These are phyloP conservation scores for Melanogaster broomeanus DNA, from an alignment of 768 basidiomycete genomes.

Conservation along the genomic window DNA sequence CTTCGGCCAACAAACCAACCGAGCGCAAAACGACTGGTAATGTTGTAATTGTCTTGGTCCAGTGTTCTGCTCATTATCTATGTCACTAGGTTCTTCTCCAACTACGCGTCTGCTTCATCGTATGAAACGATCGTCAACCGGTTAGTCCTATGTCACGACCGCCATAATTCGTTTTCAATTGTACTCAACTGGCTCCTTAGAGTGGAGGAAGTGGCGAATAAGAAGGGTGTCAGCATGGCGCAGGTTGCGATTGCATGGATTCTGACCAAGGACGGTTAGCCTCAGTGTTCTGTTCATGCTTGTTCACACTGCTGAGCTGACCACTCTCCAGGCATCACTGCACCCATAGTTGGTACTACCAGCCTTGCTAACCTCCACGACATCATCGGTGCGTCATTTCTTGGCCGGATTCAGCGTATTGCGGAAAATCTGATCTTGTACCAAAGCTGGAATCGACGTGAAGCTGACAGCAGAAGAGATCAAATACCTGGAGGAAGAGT, in stretches of 20 bases:
- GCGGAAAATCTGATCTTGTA: constrained; percentile 2
- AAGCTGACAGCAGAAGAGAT: constrained; percentile 51
- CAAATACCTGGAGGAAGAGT: constrained; percentile 45
- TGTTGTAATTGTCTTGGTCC: neutral
- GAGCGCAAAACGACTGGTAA: constrained; percentile 27
- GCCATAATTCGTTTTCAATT: neutral
- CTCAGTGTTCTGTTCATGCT: neutral
- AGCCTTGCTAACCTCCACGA: constrained; percentile 42
- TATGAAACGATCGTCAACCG: constrained; percentile 30
- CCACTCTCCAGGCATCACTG: constrained; percentile 32
- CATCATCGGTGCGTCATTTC: constrained; percentile 34
- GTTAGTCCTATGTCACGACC: constrained; percentile 3
- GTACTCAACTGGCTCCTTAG: constrained; percentile 16
- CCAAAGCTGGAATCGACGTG: constrained; percentile 38
- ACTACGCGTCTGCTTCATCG: constrained; percentile 23
- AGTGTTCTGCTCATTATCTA: constrained; percentile 4
- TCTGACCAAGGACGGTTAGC: constrained; percentile 30
- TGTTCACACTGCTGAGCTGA: neutral
- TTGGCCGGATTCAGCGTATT: neutral
- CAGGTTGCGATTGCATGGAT: constrained; percentile 45
- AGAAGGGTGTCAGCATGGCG: constrained; percentile 41
- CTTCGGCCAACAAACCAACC: constrained; percentile 29
- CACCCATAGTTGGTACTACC: constrained; percentile 48
- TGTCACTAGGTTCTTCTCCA: constrained; percentile 22
- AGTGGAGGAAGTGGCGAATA: constrained; percentile 41